A percentile compares a stretch with the other conserved stretches of the same genome.
phyloP scores from a whole-genome alignment of 257 asterid species.

The Solanum peruvianum region DNA sequence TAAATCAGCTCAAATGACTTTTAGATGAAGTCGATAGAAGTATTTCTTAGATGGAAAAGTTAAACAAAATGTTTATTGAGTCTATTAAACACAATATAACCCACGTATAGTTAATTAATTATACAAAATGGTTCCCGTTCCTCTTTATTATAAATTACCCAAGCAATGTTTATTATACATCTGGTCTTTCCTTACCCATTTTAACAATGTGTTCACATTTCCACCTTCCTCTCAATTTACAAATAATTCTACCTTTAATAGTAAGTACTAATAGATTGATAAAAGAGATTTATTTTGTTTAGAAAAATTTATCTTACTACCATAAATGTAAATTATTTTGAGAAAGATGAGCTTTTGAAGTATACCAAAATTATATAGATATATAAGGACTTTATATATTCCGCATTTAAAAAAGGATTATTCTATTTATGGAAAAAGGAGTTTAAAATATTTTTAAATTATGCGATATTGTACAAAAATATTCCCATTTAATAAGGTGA shows the following conservation, averaged over 20 bases:
- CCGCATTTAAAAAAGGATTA: too few species aligned
- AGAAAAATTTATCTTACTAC: background rate
- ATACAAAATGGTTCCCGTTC: background rate
- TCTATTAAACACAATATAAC: background rate
- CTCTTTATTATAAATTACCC: background rate
- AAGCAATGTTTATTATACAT: background rate
- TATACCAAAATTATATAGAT: too few species aligned
- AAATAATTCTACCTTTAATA: background rate
- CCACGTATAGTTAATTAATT: too few species aligned
- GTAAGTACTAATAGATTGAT: background rate
- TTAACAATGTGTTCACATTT: background rate
- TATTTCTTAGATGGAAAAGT: background rate
- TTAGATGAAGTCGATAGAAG: too few species aligned
- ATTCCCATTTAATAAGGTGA: too few species aligned
- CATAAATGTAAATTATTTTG: background rate
- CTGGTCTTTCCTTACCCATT: background rate
- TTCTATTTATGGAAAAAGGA: background rate
- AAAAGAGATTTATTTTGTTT: too few species aligned
- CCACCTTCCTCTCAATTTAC: background rate
- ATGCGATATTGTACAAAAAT: too few species aligned
- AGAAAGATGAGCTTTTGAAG: too few species aligned
- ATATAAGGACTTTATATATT: too few species aligned
- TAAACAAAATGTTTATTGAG: background rate
- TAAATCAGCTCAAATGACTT: too few species aligned
- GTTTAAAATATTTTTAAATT: too few species aligned